Base-by-base conservation (phyloP, 495 filamentous ascomycete genomes). In the Collariella sp. region DNA sequence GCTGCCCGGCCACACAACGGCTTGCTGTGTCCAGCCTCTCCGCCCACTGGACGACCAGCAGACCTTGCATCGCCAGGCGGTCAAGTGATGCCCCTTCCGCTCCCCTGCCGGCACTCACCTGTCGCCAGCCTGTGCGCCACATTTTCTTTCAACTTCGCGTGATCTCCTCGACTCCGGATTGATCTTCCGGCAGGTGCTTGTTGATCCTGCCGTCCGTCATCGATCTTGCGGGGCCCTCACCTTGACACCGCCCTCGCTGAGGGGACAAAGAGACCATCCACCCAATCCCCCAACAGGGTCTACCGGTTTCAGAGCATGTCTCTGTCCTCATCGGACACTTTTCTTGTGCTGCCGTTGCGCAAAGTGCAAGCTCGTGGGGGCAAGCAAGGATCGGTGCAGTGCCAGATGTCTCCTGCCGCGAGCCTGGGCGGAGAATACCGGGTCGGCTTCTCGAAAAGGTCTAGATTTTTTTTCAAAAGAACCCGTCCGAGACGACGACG, bases 361-460 rank as follows among this genome's bases (percentile, higher is more conserved):
- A 58, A 58, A 59, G 47, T 38, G 61, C 51, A 56, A 43, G 57
- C 65, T 67, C 63, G 62, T 62, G 62, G 61, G 45, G 58, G 60
- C 48, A 62, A 67, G 61, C 55, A 63, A 66, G 59, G 64, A 56
- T 60, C 57, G 51, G 60, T 61, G 49, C 62, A 65, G 65, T 68
- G 64, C 65, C 64, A 67, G 64, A 62, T 70, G 66, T 63, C 63
- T 43, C 56, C 67, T 65, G 65, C 65, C 63, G 56, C 58, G 52
- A 58, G 51, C 35, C 62, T 55, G 54, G 56, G 57, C 54, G 59
- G 59, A 60, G 60, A 61, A 61, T 59, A 31, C 59, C 52, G 54
- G 48, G n/a, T 49, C 34, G 51, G 44, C 61, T 69, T 71, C 68
- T 70, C 67, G 62, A 71, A 67, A 50, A 40, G 56, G 50, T 47